These are phyloP conservation scores for Dendrobium catenatum DNA, from an alignment of 106 monocot genomes.

Conservation along the genomic window DNA sequence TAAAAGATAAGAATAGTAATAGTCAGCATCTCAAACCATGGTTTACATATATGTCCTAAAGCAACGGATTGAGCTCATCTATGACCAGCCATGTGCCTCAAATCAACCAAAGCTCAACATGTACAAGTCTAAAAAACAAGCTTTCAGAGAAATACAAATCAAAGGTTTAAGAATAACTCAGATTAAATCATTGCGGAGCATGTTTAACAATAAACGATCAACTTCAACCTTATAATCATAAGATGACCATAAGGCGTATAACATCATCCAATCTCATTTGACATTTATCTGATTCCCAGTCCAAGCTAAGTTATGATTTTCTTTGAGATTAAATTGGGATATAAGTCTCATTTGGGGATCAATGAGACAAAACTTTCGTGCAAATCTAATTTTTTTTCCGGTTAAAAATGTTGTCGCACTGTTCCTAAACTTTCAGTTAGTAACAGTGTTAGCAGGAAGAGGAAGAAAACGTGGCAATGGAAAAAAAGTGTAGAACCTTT, in stretches of 20 bases:
- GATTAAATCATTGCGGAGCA: neutral
- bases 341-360: neutral
- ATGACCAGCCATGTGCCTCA: neutral
- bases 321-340: neutral
- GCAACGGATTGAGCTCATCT: too few species aligned
- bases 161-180: neutral
- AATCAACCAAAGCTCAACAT: neutral
- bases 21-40: neutral
- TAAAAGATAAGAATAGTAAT: neutral
- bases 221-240: neutral
- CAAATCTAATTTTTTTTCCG: neutral
- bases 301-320: neutral
- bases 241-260: neutral
- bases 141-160: neutral
- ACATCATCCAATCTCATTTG: neutral
- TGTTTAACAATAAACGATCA: neutral
- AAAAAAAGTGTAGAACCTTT: constrained; percentile 34
- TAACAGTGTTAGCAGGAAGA: neutral
- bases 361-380: neutral
- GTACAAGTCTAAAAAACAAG: neutral
- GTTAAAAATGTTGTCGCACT: neutral
- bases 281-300: neutral
- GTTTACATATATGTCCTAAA: neutral
- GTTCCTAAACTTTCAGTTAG: neutral
- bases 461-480: neutral